Evolutionary conservation across 768 basidiomycete species (phyloP), one percentile per base, ranked within the genome.

Genomic region (Leucocoprinus birnbaumii): DNA sequence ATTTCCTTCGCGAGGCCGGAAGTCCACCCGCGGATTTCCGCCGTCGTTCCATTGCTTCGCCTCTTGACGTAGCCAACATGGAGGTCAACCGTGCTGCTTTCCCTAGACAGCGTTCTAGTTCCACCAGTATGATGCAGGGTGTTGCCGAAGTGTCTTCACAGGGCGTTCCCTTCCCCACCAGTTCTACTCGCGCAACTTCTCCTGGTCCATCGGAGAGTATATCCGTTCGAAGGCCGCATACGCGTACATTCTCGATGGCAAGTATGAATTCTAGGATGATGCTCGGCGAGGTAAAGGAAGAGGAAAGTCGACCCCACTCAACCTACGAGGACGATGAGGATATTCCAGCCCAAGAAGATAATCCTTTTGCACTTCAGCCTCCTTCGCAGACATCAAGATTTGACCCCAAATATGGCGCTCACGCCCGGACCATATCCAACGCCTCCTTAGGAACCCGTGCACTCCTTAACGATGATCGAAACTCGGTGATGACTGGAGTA

Each of bases 361-460:
- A 87, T 64, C 83, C 85, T 14, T 91, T 91, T 65, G 78, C 84
- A 26, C 68, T 91, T 27, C 80, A 83, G 42, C 80, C 85, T 38
- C 85, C 86, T 21, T 80, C 80, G 8, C 78, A 82, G 41, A 77
- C 82, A 21, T 91, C 89, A 18, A 80, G 85, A 27, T 90, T 93
- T 65, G 91, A 94, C 67, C 89, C 90, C n/a, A 92, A 91, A 66
- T 73, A 73, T 19, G 71, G 72, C 10, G 71, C 70, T n/a, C 83
- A 80, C 64, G 73, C 76, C 25, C 81, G 86, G 31, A 83, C 85
- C 7, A 55, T 75, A 55, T 91, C 89, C 3, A 82, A 81, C 56
- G 83, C 77, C 5, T 86, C 89, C 1, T 66, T 86, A 67, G 87
- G 84, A 6, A 84, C 89, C 25, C 80, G 80, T 44, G 74, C 84